Percentiles rank a stretch among this genome's conserved stretches.
Evolutionary conservation across 78 protist species (phyloP).

Genomic region (Chrysochromulina tobinii): DNA sequence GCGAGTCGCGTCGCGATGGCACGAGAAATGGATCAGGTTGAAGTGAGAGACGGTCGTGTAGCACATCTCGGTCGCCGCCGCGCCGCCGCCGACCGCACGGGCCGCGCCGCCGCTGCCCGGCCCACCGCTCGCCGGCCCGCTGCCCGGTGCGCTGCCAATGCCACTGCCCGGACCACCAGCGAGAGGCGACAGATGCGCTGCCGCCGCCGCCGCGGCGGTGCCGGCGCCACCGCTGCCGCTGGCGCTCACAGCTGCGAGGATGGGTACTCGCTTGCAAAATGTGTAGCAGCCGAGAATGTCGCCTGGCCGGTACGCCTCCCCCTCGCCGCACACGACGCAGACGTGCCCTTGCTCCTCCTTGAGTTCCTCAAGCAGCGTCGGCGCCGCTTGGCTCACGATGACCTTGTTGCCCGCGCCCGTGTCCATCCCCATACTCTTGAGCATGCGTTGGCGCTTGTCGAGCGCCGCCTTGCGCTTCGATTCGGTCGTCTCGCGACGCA

Average conservation of each 20-base stretch:
- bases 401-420: conserved; percentile 33
- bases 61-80: background rate
- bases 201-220: background rate
- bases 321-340: conserved; percentile 86
- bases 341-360: conserved; percentile 70
- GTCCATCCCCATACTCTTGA: conserved; percentile 57
- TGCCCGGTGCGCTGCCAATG: too few species aligned
- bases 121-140: background rate
- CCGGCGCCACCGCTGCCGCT: background rate
- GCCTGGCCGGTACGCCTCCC: conserved; percentile 30
- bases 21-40: conserved; percentile 73
- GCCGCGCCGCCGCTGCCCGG: background rate
- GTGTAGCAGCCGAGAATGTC: conserved; percentile 78
- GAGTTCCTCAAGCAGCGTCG: conserved; percentile 52
- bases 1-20: conserved; percentile 80
- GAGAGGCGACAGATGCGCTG: too few species aligned
- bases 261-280: conserved; percentile 26
- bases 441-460: conserved; percentile 57
- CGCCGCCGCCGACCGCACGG: background rate
- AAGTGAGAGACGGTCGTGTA: conserved; percentile 69
- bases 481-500: conserved; percentile 47
- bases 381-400: background rate
- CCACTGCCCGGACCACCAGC: too few species aligned
- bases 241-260: background rate
- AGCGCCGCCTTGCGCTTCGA: conserved; percentile 64